Conservation (phyloP, 129 eudicot genomes). For the Gnaphalium uliginosum region DNA sequence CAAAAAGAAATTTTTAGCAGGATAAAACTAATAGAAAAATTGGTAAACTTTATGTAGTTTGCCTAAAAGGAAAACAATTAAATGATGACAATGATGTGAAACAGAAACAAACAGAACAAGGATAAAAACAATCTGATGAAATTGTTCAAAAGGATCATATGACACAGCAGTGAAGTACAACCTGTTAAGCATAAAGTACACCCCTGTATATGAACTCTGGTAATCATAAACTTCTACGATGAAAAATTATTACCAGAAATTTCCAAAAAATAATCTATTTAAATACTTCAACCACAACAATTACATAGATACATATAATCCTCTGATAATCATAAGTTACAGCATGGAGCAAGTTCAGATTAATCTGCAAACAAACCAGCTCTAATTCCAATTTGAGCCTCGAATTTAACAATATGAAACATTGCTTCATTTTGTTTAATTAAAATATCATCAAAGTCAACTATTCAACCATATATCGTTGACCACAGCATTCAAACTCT, state of each 20-base stretch:
- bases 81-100: neutral
- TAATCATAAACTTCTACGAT: neutral
- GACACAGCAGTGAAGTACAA: neutral
- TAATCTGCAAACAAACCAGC: conserved; percentile 17
- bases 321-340: neutral
- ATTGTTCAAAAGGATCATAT: conserved; percentile 1
- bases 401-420: conserved; percentile 25
- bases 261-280: neutral
- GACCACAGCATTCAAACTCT: conserved; percentile 23
- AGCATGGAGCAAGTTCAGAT: conserved; percentile 20
- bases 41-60: conserved; percentile 11
- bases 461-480: conserved; percentile 30
- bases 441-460: conserved; percentile 14
- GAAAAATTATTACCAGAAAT: conserved; percentile 6
- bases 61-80: neutral
- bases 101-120: neutral
- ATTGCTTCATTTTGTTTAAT: neutral
- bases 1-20: neutral
- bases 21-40: neutral
- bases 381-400: conserved; percentile 18
- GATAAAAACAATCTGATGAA: conserved; percentile 9
- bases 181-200: neutral
- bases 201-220: neutral
- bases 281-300: conserved; percentile 8
- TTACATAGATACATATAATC: conserved; percentile 1